Conservation (phyloP, 1,284 basidiomycete species). For the Bondarzewia mesenterica region DNA sequence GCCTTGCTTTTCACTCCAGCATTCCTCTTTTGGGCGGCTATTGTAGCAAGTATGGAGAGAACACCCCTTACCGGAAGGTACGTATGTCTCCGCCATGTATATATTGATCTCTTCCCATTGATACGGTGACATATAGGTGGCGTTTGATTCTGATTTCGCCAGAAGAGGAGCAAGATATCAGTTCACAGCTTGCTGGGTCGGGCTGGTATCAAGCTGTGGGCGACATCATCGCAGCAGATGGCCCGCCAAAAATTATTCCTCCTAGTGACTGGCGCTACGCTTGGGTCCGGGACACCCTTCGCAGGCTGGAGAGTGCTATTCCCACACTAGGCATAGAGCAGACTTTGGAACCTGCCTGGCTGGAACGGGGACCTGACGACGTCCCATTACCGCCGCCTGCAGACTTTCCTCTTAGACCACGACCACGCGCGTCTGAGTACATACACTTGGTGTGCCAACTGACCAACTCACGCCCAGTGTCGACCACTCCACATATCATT, state of each 20-base stretch:
- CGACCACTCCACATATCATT: conserved; percentile 42
- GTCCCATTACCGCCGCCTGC: conserved; percentile 67
- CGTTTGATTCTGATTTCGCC: conserved; percentile 82
- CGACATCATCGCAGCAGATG: conserved; percentile 68
- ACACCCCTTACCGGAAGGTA: conserved; percentile 82
- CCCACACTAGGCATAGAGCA: conserved; percentile 55
- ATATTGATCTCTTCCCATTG: background rate
- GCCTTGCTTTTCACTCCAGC: conserved; percentile 61
- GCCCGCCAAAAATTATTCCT: conserved; percentile 54
- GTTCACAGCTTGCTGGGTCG: conserved; percentile 64
- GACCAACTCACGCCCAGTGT: conserved; percentile 28
- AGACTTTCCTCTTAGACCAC: conserved; percentile 58
- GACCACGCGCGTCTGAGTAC: conserved; percentile 61
- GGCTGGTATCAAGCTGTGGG: conserved; percentile 83
- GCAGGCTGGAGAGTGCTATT: conserved; percentile 62
- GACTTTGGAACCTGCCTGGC: conserved; percentile 47
- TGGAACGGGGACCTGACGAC: conserved; percentile 38
- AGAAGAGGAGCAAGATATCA: conserved; percentile 83
- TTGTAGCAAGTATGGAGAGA: conserved; percentile 71
- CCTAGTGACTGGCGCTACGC: conserved; percentile 75
- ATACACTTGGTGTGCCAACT: conserved; percentile 45
- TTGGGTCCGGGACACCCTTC: conserved; percentile 75
- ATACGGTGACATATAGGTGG: conserved; percentile 42
- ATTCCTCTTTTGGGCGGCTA: conserved; percentile 64
- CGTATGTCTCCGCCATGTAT: background rate